These are phyloP conservation scores for Podospora comata DNA, from an alignment of 495 filamentous ascomycete species.

Conservation along the genomic window DNA sequence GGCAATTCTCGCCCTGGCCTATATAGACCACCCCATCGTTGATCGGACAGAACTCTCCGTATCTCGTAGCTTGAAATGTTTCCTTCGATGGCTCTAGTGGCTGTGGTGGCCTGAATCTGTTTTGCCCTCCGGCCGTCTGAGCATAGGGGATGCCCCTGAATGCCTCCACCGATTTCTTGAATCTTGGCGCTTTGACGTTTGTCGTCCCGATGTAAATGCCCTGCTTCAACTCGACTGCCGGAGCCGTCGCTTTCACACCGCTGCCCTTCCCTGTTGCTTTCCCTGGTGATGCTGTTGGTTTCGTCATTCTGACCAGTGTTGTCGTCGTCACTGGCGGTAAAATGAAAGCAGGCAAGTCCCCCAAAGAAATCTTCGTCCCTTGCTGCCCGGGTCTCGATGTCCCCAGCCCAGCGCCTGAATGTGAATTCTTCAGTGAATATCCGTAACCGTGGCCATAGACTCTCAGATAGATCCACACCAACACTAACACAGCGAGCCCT, in stretches of 20 bases:
- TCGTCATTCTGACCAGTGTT: slow-evolving; percentile 1
- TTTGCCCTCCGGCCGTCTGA: slow-evolving; percentile 50
- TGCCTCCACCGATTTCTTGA: slow-evolving; percentile 50
- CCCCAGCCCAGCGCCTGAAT: neutral
- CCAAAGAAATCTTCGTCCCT: slow-evolving; percentile 1
- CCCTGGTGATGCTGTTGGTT: neutral
- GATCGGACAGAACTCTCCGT: slow-evolving; percentile 44
- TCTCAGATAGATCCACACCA: slow-evolving; percentile 15
- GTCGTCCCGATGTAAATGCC: slow-evolving; percentile 53
- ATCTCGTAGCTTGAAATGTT: slow-evolving; percentile 44
- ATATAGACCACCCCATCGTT: slow-evolving; percentile 21
- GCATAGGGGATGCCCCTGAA: slow-evolving; percentile 64
- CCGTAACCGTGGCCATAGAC: neutral
- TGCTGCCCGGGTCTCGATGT: neutral
- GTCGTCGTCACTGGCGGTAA: neutral
- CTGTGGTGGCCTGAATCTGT: slow-evolving; percentile 55
- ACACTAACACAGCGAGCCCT: slow-evolving; percentile 5
- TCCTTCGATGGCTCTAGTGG: slow-evolving; percentile 28
- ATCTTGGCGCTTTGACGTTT: slow-evolving; percentile 34
- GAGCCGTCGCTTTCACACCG: slow-evolving; percentile 17
- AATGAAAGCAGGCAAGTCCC: neutral
- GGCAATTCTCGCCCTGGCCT: slow-evolving; percentile 48
- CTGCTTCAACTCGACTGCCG: slow-evolving; percentile 47
- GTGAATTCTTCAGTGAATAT: neutral
- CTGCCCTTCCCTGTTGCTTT: neutral